Evolutionary conservation across 768 basidiomycete genomes (phyloP).

Genomic region (Leccinum uliginosum): DNA sequence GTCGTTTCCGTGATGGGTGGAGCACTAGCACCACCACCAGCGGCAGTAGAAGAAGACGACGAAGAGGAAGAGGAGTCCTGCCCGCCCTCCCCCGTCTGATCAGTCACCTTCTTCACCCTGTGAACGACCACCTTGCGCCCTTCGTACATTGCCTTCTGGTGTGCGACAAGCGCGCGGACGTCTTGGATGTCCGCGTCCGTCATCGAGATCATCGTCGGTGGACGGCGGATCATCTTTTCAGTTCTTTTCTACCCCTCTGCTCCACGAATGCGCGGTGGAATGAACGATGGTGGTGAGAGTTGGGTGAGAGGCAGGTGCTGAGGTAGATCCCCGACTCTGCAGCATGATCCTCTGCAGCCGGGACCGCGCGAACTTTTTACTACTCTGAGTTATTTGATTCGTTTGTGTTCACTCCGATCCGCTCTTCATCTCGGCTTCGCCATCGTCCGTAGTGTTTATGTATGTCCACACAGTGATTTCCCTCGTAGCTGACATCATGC

Average conservation of each 20-base stretch:
- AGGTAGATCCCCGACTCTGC: too few species aligned
- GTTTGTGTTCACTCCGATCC: too few species aligned
- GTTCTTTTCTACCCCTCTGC: not conserved
- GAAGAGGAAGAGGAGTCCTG: not conserved
- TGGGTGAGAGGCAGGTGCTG: too few species aligned
- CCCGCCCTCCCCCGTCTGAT: slow-evolving; percentile 22
- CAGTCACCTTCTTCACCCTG: slow-evolving; percentile 45
- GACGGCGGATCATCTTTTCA: slow-evolving; percentile 64
- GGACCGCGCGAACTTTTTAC: too few species aligned
- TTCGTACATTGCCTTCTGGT: slow-evolving; percentile 42
- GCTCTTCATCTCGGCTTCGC: too few species aligned
- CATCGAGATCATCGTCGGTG: slow-evolving; percentile 74
- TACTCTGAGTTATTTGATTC: too few species aligned
- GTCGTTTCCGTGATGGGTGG: not conserved
- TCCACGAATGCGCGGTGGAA: too few species aligned
- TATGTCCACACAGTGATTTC: too few species aligned
- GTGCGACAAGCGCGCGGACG: slow-evolving; percentile 55
- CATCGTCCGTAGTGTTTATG: too few species aligned
- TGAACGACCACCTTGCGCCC: slow-evolving; percentile 34
- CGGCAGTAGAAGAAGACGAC: not conserved
- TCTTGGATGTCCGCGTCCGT: slow-evolving; percentile 77
- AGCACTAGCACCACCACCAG: not conserved
- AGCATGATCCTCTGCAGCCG: too few species aligned
- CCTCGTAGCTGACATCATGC: too few species aligned
- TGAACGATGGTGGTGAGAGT: not conserved